phyloP scores from a whole-genome alignment of 169 alveolate species.

The Eimeria maxima region DNA sequence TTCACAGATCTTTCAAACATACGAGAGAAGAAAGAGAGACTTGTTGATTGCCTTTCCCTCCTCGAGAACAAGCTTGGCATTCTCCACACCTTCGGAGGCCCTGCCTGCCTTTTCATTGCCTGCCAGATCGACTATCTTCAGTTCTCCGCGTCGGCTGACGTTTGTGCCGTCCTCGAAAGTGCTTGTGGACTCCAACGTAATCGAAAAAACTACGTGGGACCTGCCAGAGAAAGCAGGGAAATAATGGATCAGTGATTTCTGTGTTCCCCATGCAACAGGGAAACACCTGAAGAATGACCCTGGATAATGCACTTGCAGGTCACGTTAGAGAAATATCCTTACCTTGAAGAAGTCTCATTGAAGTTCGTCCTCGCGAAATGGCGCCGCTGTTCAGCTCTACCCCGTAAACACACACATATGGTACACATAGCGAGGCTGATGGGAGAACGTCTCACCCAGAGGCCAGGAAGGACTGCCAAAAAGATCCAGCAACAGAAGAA shows the following conservation, averaged over 20 bases:
- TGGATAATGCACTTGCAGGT: not conserved
- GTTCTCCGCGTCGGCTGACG: slow-evolving; percentile 88
- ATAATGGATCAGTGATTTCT: not conserved
- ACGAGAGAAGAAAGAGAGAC: slow-evolving; percentile 85
- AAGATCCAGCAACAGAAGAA: not conserved
- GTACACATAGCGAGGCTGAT: not conserved
- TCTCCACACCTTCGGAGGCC: slow-evolving; percentile 89
- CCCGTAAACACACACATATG: not conserved
- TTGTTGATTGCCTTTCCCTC: slow-evolving; percentile 90
- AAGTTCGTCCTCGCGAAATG: slow-evolving; percentile 91
- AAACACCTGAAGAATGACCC: not conserved
- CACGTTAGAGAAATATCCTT: not conserved
- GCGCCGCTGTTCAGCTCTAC: slow-evolving; percentile 90
- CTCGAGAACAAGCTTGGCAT: slow-evolving; percentile 87
- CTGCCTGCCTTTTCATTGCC: slow-evolving; percentile 90
- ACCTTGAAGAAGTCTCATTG: slow-evolving; percentile 91
- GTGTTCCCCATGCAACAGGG: not conserved
- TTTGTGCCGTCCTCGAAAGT: slow-evolving; percentile 87
- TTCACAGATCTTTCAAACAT: not conserved
- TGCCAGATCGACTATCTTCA: slow-evolving; percentile 89
- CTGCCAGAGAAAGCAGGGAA: slow-evolving; percentile 76
- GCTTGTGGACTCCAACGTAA: slow-evolving; percentile 87
- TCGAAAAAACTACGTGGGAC: slow-evolving; percentile 91
- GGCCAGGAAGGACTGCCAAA: not conserved
- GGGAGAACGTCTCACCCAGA: not conserved